Conservation (phyloP, 2,329 filamentous ascomycete species). For the Ceratocystis harringtonii region DNA sequence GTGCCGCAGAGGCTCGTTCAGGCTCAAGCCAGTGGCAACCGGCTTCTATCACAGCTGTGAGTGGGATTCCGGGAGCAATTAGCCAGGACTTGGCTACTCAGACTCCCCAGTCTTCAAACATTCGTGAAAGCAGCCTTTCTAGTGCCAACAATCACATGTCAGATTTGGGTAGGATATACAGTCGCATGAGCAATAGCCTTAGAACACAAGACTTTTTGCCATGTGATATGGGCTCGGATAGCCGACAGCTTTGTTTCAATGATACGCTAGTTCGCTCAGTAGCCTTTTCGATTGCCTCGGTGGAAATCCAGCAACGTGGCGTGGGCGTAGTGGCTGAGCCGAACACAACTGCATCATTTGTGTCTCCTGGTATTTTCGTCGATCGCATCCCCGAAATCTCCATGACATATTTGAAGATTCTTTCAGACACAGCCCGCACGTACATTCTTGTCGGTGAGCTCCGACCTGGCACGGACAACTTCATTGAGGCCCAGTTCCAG, state of each 20-base stretch:
- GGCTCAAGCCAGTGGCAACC: not conserved
- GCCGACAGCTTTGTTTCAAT: conserved; percentile 35
- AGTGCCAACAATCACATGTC: conserved; percentile 26
- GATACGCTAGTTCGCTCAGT: conserved; percentile 52
- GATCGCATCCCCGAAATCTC: conserved; percentile 56
- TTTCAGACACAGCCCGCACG: conserved; percentile 76
- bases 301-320: conserved; percentile 85
- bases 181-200: conserved; percentile 44
- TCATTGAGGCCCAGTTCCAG: conserved; percentile 20
- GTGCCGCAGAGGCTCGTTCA: not conserved
- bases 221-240: conserved; percentile 4
- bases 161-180: conserved; percentile 47
- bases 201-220: conserved; percentile 37
- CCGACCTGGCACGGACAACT: conserved; percentile 27
- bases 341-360: conserved; percentile 54
- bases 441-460: conserved; percentile 67
- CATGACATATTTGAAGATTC: conserved; percentile 71
- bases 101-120: not conserved
- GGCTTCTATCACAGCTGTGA: not conserved
- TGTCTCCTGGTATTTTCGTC: conserved; percentile 41
- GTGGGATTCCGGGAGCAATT: not conserved
- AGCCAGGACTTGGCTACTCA: not conserved
- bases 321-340: conserved; percentile 30
- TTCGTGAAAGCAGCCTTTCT: not conserved
- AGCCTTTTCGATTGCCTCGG: conserved; percentile 71